Evolutionary conservation across 441 rosid genomes (phyloP).

Genomic region (Gossypium davidsonii): DNA sequence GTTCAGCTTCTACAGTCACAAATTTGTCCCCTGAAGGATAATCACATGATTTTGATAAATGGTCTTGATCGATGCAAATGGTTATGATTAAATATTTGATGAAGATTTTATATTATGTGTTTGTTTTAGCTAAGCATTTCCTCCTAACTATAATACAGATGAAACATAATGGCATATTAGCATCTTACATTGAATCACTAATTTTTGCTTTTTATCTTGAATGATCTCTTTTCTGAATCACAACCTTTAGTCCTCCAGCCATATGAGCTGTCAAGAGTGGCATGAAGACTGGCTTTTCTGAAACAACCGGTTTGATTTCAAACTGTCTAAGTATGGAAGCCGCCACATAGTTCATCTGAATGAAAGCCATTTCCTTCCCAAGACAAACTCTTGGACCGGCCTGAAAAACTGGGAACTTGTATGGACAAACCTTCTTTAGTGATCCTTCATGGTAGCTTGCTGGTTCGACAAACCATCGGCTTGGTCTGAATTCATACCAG

Average conservation of each 20-base stretch:
- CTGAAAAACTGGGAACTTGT: slow-evolving; percentile 49
- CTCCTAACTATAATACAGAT: slow-evolving; percentile 1
- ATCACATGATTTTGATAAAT: background rate
- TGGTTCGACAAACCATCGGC: slow-evolving; percentile 32
- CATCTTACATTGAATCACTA: background rate
- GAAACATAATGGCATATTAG: slow-evolving; percentile 18
- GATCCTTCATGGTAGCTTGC: slow-evolving; percentile 8
- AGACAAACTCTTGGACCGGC: slow-evolving; percentile 62
- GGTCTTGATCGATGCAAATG: background rate
- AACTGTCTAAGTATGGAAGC: slow-evolving; percentile 50
- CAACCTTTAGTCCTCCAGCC: slow-evolving; percentile 68
- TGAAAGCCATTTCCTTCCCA: slow-evolving; percentile 57
- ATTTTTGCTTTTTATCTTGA: slow-evolving; percentile 14
- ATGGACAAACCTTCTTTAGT: slow-evolving; percentile 34
- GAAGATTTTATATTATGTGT: background rate
- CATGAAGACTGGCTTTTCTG: slow-evolving; percentile 43
- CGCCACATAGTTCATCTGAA: slow-evolving; percentile 49
- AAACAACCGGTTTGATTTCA: slow-evolving; percentile 35
- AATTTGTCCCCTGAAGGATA: background rate
- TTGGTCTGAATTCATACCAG: slow-evolving; percentile 43
- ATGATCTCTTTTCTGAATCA: slow-evolving; percentile 38
- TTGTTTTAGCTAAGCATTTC: slow-evolving; percentile 6
- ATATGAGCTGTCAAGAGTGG: slow-evolving; percentile 82
- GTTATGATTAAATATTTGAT: slow-evolving; percentile 6
- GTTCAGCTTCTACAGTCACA: background rate